Conservation (phyloP, 2,329 filamentous ascomycete species). For the Pezicula neosporulosa region DNA sequence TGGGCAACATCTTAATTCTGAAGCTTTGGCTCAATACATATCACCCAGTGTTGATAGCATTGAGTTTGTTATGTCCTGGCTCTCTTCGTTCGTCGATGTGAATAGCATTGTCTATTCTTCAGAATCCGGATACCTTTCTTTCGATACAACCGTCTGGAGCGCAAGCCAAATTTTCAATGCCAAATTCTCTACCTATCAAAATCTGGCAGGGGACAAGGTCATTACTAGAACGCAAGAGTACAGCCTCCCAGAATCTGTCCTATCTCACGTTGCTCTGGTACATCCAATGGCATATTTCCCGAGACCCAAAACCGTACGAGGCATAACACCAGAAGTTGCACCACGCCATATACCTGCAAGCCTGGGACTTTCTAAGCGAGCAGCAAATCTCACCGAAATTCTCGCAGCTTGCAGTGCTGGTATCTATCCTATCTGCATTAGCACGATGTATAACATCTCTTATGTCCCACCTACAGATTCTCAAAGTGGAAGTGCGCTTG, state of each 20-base stretch:
- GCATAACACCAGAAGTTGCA: slow-evolving; percentile 17
- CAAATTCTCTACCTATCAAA: slow-evolving; percentile 21
- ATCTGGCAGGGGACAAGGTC: slow-evolving; percentile 8
- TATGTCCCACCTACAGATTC: slow-evolving; percentile 31
- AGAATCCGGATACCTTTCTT: slow-evolving; percentile 9
- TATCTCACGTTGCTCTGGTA: slow-evolving; percentile 32
- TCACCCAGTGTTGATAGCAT: slow-evolving; percentile 33
- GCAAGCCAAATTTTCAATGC: slow-evolving; percentile 20
- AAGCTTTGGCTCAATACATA: slow-evolving; percentile 38
- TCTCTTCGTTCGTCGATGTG: slow-evolving; percentile 28
- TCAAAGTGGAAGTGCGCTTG: slow-evolving; percentile 58
- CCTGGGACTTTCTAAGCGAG: not conserved
- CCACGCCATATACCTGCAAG: not conserved
- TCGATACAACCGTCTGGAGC: slow-evolving; percentile 18
- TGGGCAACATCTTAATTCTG: slow-evolving; percentile 42
- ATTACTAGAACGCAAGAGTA: slow-evolving; percentile 35
- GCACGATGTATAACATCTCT: slow-evolving; percentile 25
- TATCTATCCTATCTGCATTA: slow-evolving; percentile 26
- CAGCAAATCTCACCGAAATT: not conserved
- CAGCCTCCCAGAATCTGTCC: slow-evolving; percentile 31
- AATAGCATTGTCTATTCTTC: not conserved
- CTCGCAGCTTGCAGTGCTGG: not conserved
- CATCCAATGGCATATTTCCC: slow-evolving; percentile 37
- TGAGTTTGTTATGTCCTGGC: slow-evolving; percentile 36
- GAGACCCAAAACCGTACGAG: slow-evolving; percentile 3